Evolutionary conservation across 1,139 yeast genomes (phyloP).

Genomic region (Protomyces lactucae-debilis): DNA sequence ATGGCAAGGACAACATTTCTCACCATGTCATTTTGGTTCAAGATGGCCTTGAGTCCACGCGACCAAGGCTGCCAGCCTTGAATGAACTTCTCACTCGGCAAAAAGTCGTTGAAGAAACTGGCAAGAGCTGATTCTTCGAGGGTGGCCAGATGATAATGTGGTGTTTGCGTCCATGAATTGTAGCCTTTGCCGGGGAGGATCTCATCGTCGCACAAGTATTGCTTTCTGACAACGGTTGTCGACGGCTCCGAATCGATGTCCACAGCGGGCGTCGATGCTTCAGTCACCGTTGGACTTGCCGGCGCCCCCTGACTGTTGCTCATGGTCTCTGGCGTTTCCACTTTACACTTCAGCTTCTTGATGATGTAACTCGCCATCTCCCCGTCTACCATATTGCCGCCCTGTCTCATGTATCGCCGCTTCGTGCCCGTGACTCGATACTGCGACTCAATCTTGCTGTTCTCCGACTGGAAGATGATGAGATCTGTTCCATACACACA

Average conservation of each 20-base stretch:
- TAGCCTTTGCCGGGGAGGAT: not conserved
- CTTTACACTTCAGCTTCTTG: not conserved
- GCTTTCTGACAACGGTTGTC: not conserved
- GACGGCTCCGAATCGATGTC: not conserved
- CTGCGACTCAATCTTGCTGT: not conserved
- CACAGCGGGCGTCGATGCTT: not conserved
- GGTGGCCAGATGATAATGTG: not conserved
- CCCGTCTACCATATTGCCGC: not conserved
- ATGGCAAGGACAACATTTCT: not conserved
- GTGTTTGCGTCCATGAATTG: not conserved
- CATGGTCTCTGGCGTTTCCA: not conserved
- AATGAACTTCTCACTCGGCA: not conserved
- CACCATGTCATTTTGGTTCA: not conserved
- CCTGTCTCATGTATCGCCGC: not conserved
- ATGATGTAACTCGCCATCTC: not conserved
- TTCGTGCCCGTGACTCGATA: not conserved
- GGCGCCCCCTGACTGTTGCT: not conserved
- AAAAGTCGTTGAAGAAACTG: not conserved
- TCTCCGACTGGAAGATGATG: not conserved
- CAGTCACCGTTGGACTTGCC: not conserved
- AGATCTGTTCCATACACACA: not conserved
- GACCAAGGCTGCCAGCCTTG: not conserved
- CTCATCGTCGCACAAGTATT: not conserved
- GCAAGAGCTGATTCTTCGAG: not conserved
- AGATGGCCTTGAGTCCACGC: not conserved